Base-by-base conservation (phyloP, 140 eudicot species). In the Ambrosia hybrid region DNA sequence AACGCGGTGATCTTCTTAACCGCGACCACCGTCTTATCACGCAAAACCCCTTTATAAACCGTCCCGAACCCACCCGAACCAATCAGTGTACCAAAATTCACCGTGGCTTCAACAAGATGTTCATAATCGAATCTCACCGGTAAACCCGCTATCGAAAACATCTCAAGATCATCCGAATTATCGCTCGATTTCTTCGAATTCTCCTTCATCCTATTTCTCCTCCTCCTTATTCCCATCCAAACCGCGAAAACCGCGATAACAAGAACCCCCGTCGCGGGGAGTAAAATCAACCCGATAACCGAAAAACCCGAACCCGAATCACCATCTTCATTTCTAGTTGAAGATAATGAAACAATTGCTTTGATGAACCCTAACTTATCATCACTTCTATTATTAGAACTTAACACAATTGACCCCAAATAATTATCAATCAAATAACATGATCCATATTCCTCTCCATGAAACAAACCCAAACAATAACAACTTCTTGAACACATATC, bases 1-100 rank as follows among this genome's bases (percentile, higher is more conserved):
- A 81, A 65, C 0, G 80, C 76, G 1, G 74, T 79, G 9, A 84
- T 67, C 64, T 78, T 84, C 55, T 84, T 84, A 3, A 84, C 86
- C 13, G 89, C 89, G 16, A 81, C 89, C 38, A 55, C 83, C 49
- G 81, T 84, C 39, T 79, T 76, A 8, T 81, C 83, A 0, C 46
- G 73, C 8, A 84, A 46, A 1, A 74, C 57, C 7, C 89, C 89
- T 75, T 74, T 84, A 60, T 84, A 84, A 52, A 84, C 89, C 1
- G 70, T 79, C 48, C 89, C 89, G 45, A 81, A 84, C 4, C 89
- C 89, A 14, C 89, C 89, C 7, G 77, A 77, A 39, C 89, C 89
- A 4, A 84, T 71, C n/a, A 0, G 83, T 0, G 70, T 72, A 61
- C 84, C 66, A 57, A 81, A 84, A 33, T 81, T 41, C 57, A 12